phyloP scores from a whole-genome alignment of 176 grass and related monocot genomes.

The Chloris gayana region DNA sequence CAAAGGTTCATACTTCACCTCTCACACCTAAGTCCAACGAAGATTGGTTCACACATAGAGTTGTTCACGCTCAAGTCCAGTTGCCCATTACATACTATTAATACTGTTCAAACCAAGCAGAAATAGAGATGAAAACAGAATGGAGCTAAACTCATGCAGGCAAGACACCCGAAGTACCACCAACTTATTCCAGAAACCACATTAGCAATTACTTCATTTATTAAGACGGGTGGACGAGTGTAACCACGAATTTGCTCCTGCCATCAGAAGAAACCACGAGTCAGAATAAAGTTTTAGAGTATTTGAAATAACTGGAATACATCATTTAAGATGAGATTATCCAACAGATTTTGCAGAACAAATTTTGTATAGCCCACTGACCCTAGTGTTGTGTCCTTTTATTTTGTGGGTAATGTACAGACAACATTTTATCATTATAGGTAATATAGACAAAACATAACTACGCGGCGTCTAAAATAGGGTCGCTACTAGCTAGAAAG shows the following conservation, averaged over 20 bases:
- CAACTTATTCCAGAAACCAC: conserved; percentile 36
- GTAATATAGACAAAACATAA: not conserved
- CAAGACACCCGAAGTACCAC: conserved; percentile 11
- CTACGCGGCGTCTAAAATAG: not conserved
- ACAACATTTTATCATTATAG: not conserved
- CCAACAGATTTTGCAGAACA: not conserved
- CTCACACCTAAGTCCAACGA: not conserved
- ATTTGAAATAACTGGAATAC: not conserved
- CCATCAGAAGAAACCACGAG: conserved; percentile 4
- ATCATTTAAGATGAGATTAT: not conserved
- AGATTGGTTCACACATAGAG: not conserved
- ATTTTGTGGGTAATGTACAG: not conserved
- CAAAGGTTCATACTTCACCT: conserved; percentile 4
- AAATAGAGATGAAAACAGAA: not conserved
- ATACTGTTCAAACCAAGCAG: conserved; percentile 16
- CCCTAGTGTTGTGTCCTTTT: not conserved
- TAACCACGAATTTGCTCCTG: conserved; percentile 26
- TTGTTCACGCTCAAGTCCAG: not conserved
- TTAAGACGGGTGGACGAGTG: not conserved
- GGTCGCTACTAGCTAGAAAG: too few species aligned
- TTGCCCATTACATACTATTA: conserved; percentile 13
- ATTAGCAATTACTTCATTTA: conserved; percentile 21
- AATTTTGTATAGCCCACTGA: not conserved
- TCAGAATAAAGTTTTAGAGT: not conserved
- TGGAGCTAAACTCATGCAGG: not conserved